Percentiles rank a stretch among this genome's conserved stretches.
These are phyloP conservation scores for Penicillium simplicissimum DNA, from an alignment of 495 filamentous ascomycete species.

Conservation along the genomic window DNA sequence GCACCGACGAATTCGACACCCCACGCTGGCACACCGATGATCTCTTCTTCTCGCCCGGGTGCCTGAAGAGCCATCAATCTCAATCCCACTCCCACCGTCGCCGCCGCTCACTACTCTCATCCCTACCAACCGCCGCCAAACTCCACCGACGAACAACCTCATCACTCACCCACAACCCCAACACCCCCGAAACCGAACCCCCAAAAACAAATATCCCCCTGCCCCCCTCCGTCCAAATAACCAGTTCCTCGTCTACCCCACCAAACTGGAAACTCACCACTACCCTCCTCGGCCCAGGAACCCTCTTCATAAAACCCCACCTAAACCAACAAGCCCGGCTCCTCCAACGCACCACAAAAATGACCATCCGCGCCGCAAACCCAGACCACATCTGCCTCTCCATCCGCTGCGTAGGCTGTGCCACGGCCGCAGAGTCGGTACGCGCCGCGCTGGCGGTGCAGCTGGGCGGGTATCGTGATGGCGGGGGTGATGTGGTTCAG, in stretches of 20 bases:
- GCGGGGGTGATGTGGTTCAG: slow-evolving; percentile 8
- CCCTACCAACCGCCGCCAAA: neutral
- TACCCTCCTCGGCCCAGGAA: slow-evolving; percentile 30
- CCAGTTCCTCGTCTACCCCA: slow-evolving; percentile 5
- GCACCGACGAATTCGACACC: slow-evolving; percentile 19
- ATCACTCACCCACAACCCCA: neutral
- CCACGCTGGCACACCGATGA: slow-evolving; percentile 34
- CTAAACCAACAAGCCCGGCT: slow-evolving; percentile 12
- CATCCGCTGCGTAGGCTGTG: slow-evolving; percentile 26
- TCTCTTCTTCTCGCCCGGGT: slow-evolving; percentile 21
- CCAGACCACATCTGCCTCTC: slow-evolving; percentile 22
- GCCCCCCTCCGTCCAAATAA: neutral
- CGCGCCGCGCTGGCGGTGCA: slow-evolving; percentile 12
- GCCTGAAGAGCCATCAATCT: neutral
- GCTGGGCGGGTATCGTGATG: slow-evolving; percentile 1
- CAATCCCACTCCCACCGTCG: neutral
- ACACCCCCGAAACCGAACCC: neutral
- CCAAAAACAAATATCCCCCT: neutral
- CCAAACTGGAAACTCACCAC: slow-evolving; percentile 33
- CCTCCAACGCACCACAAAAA: slow-evolving; percentile 16
- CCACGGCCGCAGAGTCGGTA: slow-evolving; percentile 23
- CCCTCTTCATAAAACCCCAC: slow-evolving; percentile 20
- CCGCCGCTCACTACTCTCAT: neutral
- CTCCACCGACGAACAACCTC: neutral
- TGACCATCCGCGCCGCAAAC: slow-evolving; percentile 10